Conservation (phyloP, 2,329 filamentous ascomycete species). For the Tolypocladium nubicola region DNA sequence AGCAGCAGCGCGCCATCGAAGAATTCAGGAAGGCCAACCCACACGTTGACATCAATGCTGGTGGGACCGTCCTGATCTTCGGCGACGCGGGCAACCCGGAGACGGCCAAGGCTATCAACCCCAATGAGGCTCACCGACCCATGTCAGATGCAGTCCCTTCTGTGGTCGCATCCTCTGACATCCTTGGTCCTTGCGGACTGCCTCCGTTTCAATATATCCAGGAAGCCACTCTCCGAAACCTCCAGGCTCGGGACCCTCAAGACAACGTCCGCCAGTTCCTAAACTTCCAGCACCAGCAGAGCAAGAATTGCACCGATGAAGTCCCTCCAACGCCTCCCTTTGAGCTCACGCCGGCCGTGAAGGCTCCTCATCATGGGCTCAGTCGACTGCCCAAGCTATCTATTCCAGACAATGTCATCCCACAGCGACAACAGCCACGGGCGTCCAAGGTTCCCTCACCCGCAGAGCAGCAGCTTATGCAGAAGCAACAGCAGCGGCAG, state of each 20-base stretch:
- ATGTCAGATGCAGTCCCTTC: conserved; percentile 70
- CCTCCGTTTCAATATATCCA: conserved; percentile 61
- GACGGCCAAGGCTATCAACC: conserved; percentile 48
- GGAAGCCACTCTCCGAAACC: conserved; percentile 57
- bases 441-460: conserved; percentile 17
- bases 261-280: conserved; percentile 92
- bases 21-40: conserved; percentile 69
- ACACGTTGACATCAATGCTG: conserved; percentile 38
- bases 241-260: conserved; percentile 70
- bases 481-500: conserved; percentile 13
- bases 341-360: conserved; percentile 44
- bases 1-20: conserved; percentile 67
- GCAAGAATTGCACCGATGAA: conserved; percentile 34
- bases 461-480: conserved; percentile 12
- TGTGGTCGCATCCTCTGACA: conserved; percentile 81
- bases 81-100: conserved; percentile 70
- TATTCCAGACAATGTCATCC: conserved; percentile 35
- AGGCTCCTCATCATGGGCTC: conserved; percentile 42
- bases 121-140: conserved; percentile 48
- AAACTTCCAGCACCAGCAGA: conserved; percentile 74
- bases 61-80: conserved; percentile 64
- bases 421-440: conserved; percentile 16
- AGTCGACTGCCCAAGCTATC: conserved; percentile 51
- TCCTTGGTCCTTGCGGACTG: conserved; percentile 60
- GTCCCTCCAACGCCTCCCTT: conserved; percentile 62